Base-by-base conservation (phyloP, 2,329 filamentous ascomycete species). In the Epichloe elymi region DNA sequence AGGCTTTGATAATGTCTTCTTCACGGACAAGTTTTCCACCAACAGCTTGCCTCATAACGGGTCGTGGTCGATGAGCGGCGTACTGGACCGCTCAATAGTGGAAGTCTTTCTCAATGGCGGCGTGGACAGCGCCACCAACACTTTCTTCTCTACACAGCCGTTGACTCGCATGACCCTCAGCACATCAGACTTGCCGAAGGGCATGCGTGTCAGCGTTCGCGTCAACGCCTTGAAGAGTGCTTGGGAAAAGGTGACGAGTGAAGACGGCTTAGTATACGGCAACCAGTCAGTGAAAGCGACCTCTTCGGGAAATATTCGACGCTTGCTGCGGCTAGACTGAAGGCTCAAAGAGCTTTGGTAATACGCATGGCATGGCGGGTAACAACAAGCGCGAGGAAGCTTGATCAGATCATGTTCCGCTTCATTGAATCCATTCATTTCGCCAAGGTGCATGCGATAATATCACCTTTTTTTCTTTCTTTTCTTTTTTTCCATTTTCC, bases 91-190 rank as follows among this genome's bases (percentile, higher is more conserved):
- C 5, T 68, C 65, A 1, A 57, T 68, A 3, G 51, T 66, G 1
- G 66, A 68, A 48, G 57, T 67, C 0, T 68, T 67, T 44, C 49
- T 68, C 20, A 57, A 66, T 39, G 61, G 58, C 10, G 66, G 65
- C 7, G 53, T 64, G 3, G 63, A 68, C 30, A 61, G 62, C 39
- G 61, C 59, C 5, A 67, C 65, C 0, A 60, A 59, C 37, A 61
- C 56, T 0, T 67, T 64, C 52, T 67, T 64, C 46, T 47, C 61
- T 0, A 59, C 50, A 1, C 30, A 62, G 50, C 63, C 63, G 0
- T 50, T 66, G 48, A 60, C 58, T 0, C 50, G 57, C 11, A 51
- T 65, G 53, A 37, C 53, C 0, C 15, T 65, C n/a, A 53, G 53
- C 40, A 55, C 59, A 0, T 33, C 49, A 1, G 49, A 58, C 26